Conservation (phyloP, 306 rosid genomes). For the Malus fusca region DNA sequence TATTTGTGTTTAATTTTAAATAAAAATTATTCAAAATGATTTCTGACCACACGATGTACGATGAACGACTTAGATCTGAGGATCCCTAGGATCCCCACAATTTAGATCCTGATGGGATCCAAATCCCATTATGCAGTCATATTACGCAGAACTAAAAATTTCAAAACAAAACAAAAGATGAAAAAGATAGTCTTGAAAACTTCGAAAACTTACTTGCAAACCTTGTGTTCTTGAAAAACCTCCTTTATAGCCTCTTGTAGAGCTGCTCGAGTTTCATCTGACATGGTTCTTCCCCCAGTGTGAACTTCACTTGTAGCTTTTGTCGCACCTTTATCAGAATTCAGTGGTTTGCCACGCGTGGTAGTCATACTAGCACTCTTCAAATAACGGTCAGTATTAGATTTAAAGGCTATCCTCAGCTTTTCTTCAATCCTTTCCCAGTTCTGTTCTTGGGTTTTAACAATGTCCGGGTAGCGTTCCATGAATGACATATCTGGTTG, state of each 20-base stretch:
- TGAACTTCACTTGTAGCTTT: conserved; percentile 29
- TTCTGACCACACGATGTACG: too few species aligned
- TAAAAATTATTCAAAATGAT: too few species aligned
- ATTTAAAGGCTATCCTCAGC: conserved; percentile 2
- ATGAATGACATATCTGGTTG: conserved; percentile 44
- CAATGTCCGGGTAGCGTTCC: conserved; percentile 42
- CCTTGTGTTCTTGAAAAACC: conserved; percentile 65
- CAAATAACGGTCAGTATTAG: conserved; percentile 22
- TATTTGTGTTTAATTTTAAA: too few species aligned
- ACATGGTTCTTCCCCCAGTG: conserved; percentile 47
- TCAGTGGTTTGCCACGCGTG: conserved; percentile 27
- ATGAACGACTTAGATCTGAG: too few species aligned
- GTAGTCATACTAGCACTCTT: conserved; percentile 23
- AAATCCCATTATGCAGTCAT: too few species aligned
- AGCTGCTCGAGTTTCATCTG: conserved; percentile 72
- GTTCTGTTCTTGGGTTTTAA: conserved; percentile 39
- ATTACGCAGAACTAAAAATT: neutral
- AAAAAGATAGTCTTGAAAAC: neutral
- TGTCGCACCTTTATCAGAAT: conserved; percentile 27
- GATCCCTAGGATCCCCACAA: too few species aligned
- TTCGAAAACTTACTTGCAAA: conserved; percentile 62
- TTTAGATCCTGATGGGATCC: too few species aligned
- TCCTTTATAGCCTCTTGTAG: conserved; percentile 37
- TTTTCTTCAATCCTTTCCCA: conserved; percentile 32
- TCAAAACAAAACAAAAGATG: neutral